These are phyloP conservation scores for Phytophthora megakarya DNA, from an alignment of 352 stramenopile species.

Conservation along the genomic window DNA sequence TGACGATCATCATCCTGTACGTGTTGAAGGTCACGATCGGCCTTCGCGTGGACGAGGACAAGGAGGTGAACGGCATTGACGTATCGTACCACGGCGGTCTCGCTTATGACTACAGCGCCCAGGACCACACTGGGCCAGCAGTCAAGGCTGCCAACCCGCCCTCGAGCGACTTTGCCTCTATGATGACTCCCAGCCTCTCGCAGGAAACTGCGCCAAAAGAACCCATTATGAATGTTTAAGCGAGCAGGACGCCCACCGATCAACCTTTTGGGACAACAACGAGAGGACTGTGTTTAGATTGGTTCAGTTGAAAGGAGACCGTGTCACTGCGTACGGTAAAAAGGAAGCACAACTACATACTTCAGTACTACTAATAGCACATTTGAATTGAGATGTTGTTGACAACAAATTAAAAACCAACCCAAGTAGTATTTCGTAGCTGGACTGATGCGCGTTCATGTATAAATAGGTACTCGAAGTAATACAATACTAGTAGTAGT, in stretches of 20 bases:
- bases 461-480: too few relatives aligned
- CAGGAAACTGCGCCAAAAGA: slow-evolving; percentile 25
- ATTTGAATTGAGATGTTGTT: too few relatives aligned
- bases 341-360: too few relatives aligned
- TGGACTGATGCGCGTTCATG: too few relatives aligned
- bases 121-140: slow-evolving; percentile 14
- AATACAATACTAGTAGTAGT: too few relatives aligned
- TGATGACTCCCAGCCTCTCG: slow-evolving; percentile 25
- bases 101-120: slow-evolving; percentile 63
- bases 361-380: too few relatives aligned
- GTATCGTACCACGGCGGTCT: slow-evolving; percentile 75
- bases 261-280: neutral
- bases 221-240: slow-evolving; percentile 33
- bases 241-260: neutral
- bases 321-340: neutral
- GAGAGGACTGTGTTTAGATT: slow-evolving; percentile 13
- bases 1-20: slow-evolving; percentile 74
- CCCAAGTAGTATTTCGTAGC: too few relatives aligned
- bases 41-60: slow-evolving; percentile 72
- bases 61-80: slow-evolving; percentile 78
- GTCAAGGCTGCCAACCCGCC: slow-evolving; percentile 27
- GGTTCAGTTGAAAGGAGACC: slow-evolving; percentile 3
- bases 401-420: too few relatives aligned
- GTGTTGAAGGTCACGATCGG: slow-evolving; percentile 72
- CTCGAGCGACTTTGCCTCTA: slow-evolving; percentile 18